Base-by-base conservation (phyloP, 345 rosid genomes). In the Isatis tinctoria region DNA sequence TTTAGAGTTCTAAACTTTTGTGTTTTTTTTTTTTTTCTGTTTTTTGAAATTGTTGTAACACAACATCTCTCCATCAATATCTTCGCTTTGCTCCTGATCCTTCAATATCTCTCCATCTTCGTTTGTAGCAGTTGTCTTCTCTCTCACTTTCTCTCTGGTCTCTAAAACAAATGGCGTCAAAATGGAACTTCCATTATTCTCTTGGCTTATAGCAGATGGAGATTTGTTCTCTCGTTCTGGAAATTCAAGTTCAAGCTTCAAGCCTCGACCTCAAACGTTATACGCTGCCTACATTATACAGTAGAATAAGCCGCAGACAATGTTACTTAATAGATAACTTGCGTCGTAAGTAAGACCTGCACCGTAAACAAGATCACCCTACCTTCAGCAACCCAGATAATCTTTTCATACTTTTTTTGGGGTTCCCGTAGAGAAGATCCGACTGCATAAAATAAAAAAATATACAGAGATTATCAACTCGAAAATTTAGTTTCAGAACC, bases 241-340 rank as follows among this genome's bases (percentile, higher is more conserved):
- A n/a, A n/a, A 39, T 86, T 89, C 35, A 86, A 74, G 69, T 83
- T 88, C 49, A 92, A 69, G 48, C 77, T 84, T 72, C n/a, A n/a
- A n/a, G n/a, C n/a, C n/a, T n/a, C 84, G 88, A 60, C 97, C 97
- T 37, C 99, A 97, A 10, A 95, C 66, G 17, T 83, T 85, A 65
- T 87, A 95, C 11, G 96, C 87, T 74, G 97, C 87, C 99, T 92
- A 83, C n/a, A 80, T 76, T 78, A 60, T 52, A 82, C 17, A 53
- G 14, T 1, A 45, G 12, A 47, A 65, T 14, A 24, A 47, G 4
- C 49, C 69, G 36, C 65, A n/a, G 26, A 4, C 12, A 32, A 39
- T 35, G n/a, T 69, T 62, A 35, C 9, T 53, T 40, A 0, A 44
- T 22, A 0, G 14, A 39, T 57, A 9, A 56, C 71, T 69, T 77